Evolutionary conservation across 2,329 filamentous ascomycete genomes (phyloP).

Genomic region (Aspergillus spinulosporus): DNA sequence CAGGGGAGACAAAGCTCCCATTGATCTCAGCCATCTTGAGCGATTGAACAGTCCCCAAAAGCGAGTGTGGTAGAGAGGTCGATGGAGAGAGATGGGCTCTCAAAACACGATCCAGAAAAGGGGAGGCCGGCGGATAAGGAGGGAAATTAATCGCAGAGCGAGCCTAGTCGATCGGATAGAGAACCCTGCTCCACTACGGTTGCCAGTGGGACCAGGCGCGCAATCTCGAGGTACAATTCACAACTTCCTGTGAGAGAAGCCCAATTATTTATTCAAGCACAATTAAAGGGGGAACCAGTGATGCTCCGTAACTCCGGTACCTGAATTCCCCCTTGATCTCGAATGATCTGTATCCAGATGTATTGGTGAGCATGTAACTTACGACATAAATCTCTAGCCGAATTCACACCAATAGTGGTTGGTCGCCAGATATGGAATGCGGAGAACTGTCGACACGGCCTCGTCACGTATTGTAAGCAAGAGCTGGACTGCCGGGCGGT

Average conservation of each 20-base stretch:
- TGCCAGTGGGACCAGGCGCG: conserved; percentile 7
- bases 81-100: conserved; percentile 6
- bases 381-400: background rate
- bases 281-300: background rate
- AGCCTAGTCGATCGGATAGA: background rate
- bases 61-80: conserved; percentile 21
- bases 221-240: background rate
- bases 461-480: background rate
- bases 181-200: conserved; percentile 1
- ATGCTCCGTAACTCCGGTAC: conserved; percentile 3
- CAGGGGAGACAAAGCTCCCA: conserved; percentile 68
- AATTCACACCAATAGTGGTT: background rate
- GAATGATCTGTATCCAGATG: background rate
- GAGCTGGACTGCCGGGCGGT: background rate
- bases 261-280: conserved; percentile 4
- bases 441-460: background rate
- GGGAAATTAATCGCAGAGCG: conserved; percentile 4
- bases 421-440: background rate
- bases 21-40: conserved; percentile 54
- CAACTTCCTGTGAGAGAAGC: conserved; percentile 4
- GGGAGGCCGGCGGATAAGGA: conserved; percentile 7
- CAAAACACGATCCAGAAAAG: conserved; percentile 7
- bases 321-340: background rate
- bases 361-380: background rate
- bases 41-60: conserved; percentile 14